Percentiles rank a stretch among this genome's conserved stretches.
These are phyloP conservation scores for Ophiocordyceps unilateralis DNA, from an alignment of 2,329 filamentous ascomycete species.

Conservation along the genomic window DNA sequence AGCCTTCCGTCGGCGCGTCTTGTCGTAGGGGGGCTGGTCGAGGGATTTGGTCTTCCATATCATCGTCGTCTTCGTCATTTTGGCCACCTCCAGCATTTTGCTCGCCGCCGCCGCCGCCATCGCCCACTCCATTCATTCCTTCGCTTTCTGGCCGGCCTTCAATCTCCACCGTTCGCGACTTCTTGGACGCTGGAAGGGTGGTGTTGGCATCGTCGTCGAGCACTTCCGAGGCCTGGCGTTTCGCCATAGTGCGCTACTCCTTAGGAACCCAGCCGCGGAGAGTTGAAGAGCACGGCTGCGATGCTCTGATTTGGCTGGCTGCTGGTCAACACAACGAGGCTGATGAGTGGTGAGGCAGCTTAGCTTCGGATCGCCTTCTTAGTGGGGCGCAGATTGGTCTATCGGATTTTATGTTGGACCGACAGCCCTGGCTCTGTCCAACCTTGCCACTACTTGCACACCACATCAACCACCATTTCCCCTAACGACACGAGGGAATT, in stretches of 20 bases:
- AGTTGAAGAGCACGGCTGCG: too few relatives aligned
- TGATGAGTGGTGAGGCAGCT: not conserved
- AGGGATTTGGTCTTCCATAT: constrained; percentile 21
- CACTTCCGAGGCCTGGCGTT: constrained; percentile 42
- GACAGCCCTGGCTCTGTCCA: too few relatives aligned
- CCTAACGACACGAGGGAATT: too few relatives aligned
- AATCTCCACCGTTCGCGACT: constrained; percentile 32
- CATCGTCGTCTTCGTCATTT: constrained; percentile 21
- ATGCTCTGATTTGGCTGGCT: too few relatives aligned
- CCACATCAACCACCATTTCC: too few relatives aligned
- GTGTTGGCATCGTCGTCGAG: constrained; percentile 37
- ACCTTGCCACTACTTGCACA: too few relatives aligned
- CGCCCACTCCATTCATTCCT: constrained; percentile 4
- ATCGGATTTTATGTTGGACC: too few relatives aligned
- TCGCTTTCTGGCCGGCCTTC: constrained; percentile 12
- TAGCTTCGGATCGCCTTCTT: too few relatives aligned
- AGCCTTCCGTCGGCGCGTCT: constrained; percentile 65
- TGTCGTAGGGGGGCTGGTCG: constrained; percentile 43
- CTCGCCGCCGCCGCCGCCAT: not conserved
- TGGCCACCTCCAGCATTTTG: constrained; percentile 8
- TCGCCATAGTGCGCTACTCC: constrained; percentile 19
- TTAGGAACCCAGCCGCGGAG: too few relatives aligned
- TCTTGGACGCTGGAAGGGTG: constrained; percentile 42
- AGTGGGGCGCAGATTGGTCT: too few relatives aligned
- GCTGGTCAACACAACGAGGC: not conserved